These are phyloP conservation scores for Spiraea crenata DNA, from an alignment of 331 rosid species.

Conservation along the genomic window DNA sequence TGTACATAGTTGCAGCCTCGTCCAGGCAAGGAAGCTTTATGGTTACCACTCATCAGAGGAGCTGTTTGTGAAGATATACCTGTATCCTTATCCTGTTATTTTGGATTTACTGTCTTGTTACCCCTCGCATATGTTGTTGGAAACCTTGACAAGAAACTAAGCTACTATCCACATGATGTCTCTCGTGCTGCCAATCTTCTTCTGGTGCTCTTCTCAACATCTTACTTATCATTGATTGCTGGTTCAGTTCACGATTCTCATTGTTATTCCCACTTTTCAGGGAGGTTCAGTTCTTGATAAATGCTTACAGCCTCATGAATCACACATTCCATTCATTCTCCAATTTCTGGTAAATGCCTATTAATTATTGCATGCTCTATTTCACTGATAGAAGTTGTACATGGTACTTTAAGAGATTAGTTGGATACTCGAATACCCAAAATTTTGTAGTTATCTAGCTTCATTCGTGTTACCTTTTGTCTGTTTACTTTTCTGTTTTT, in stretches of 20 bases:
- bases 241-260: slow-evolving; percentile 9
- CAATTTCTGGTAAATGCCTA: slow-evolving; percentile 70
- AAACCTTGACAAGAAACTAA: slow-evolving; percentile 65
- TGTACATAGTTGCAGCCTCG: slow-evolving; percentile 86
- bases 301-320: slow-evolving; percentile 84
- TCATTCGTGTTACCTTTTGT: not conserved
- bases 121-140: slow-evolving; percentile 12
- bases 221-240: slow-evolving; percentile 18
- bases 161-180: slow-evolving; percentile 90
- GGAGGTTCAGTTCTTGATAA: slow-evolving; percentile 69
- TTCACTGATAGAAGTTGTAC: not conserved
- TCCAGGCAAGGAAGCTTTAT: slow-evolving; percentile 76
- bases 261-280: slow-evolving; percentile 51
- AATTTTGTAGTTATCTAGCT: not conserved
- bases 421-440: not conserved
- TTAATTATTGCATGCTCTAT: slow-evolving; percentile 10
- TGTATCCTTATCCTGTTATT: slow-evolving; percentile 58
- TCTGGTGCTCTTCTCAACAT: slow-evolving; percentile 52
- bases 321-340: slow-evolving; percentile 95
- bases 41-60: slow-evolving; percentile 89
- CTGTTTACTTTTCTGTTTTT: slow-evolving; percentile 23
- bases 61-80: slow-evolving; percentile 77
- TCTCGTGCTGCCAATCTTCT: slow-evolving; percentile 89
- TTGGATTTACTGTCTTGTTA: not conserved
- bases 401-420: not conserved